A percentile compares a stretch with the other conserved stretches of the same genome.
phyloP scores from a whole-genome alignment of 768 basidiomycete species.

The Phylloporus sp. region DNA sequence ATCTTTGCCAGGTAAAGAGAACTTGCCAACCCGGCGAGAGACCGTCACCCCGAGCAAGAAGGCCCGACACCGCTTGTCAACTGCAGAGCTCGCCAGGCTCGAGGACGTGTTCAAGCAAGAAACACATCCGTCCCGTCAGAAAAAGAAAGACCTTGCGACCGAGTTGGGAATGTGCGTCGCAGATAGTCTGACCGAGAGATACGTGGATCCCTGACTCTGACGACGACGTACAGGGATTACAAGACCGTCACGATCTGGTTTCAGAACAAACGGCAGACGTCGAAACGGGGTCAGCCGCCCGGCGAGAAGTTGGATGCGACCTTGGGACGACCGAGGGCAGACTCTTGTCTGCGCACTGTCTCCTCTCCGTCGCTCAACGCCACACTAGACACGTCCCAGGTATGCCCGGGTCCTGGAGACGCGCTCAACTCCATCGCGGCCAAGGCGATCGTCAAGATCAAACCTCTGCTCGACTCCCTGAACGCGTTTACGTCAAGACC shows the following conservation, averaged over 20 bases:
- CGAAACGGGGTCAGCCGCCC: conserved; percentile 27
- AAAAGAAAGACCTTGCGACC: conserved; percentile 26
- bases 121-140: conserved; percentile 29
- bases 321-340: conserved; percentile 3
- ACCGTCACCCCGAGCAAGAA: conserved; percentile 16
- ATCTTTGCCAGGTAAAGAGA: conserved; percentile 15
- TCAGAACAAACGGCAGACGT: conserved; percentile 70
- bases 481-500: conserved; percentile 12
- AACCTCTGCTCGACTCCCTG: conserved; percentile 19
- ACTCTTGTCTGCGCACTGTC: conserved; percentile 25
- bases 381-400: conserved; percentile 14
- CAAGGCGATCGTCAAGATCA: conserved; percentile 20
- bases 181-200: too few relatives aligned
- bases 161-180: conserved; percentile 27
- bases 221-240: conserved; percentile 31
- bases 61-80: conserved; percentile 37
- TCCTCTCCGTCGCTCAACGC: conserved; percentile 29
- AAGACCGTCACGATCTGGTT: conserved; percentile 69
- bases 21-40: conserved; percentile 1
- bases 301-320: not conserved
- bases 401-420: not conserved
- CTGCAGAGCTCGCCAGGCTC: conserved; percentile 23
- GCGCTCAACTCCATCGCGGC: conserved; percentile 4
- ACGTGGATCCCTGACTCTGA: too few relatives aligned
- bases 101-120: conserved; percentile 24